Evolutionary conservation across 768 basidiomycete genomes (phyloP).

Genomic region (Russula vinacea): DNA sequence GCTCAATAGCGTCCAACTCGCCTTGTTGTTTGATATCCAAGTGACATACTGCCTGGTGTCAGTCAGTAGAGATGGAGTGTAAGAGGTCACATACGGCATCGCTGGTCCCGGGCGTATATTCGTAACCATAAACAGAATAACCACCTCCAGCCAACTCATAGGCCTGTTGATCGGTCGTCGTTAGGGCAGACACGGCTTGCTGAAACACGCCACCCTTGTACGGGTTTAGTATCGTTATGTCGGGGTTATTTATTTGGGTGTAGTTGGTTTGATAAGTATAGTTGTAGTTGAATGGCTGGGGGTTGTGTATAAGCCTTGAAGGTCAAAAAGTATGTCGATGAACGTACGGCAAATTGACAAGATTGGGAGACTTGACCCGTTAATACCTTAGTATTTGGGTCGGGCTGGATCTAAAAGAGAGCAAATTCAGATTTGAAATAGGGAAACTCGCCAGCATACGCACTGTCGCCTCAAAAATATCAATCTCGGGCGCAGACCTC

Average conservation of each 20-base stretch:
- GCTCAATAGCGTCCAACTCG: constrained; percentile 42
- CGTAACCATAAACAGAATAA: constrained; percentile 44
- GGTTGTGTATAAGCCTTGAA: not conserved
- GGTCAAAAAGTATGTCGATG: not conserved
- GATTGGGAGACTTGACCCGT: constrained; percentile 28
- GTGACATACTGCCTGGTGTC: constrained; percentile 38
- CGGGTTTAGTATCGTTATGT: constrained; percentile 40
- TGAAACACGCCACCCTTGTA: constrained; percentile 79
- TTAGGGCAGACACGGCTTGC: constrained; percentile 75
- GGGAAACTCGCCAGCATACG: not conserved
- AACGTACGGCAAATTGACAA: constrained; percentile 28
- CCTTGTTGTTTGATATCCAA: constrained; percentile 42
- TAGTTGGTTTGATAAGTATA: constrained; percentile 9
- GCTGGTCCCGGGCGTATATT: constrained; percentile 41
- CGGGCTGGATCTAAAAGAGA: not conserved
- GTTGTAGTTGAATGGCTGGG: constrained; percentile 26
- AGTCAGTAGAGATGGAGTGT: not conserved
- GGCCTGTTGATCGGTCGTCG: constrained; percentile 42
- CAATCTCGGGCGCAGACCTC: constrained; percentile 68
- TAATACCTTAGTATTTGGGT: not conserved
- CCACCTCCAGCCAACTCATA: constrained; percentile 39
- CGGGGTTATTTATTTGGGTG: constrained; percentile 4
- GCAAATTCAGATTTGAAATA: not conserved
- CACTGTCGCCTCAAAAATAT: constrained; percentile 58
- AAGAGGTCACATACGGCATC: constrained; percentile 24